These are phyloP conservation scores for Saturnispora zaruensis DNA, from an alignment of 805 yeast genomes.

Conservation along the genomic window DNA sequence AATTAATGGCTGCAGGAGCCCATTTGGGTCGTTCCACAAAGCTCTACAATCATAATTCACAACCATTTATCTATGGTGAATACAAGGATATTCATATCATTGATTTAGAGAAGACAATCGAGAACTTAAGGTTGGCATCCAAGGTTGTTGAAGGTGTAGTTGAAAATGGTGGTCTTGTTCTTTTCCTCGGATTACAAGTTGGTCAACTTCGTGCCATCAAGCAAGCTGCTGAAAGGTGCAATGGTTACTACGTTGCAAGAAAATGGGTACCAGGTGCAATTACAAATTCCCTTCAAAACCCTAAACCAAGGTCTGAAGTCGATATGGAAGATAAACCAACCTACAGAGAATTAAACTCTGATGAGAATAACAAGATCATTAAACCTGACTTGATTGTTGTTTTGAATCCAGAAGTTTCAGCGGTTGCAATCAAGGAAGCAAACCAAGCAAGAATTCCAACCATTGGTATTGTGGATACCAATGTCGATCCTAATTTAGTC, in stretches of 20 bases:
- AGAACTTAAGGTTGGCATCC: constrained; percentile 71
- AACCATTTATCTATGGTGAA: constrained; percentile 79
- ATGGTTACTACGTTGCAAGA: constrained; percentile 72
- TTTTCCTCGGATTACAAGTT: constrained; percentile 76
- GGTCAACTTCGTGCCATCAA: constrained; percentile 70
- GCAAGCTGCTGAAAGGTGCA: constrained; percentile 67
- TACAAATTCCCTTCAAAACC: constrained; percentile 61
- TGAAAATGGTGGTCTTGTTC: constrained; percentile 68
- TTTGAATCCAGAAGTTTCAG: constrained; percentile 81
- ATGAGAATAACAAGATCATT: constrained; percentile 45
- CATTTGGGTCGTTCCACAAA: constrained; percentile 89
- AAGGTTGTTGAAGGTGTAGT: constrained; percentile 77
- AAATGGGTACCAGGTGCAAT: constrained; percentile 95
- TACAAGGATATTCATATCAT: constrained; percentile 88
- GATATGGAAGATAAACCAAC: constrained; percentile 67
- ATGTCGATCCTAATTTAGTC: constrained; percentile 79
- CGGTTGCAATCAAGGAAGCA: constrained; percentile 76
- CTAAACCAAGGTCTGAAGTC: constrained; percentile 63
- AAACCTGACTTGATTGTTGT: constrained; percentile 86
- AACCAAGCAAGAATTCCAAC: constrained; percentile 79
- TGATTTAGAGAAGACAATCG: constrained; percentile 76
- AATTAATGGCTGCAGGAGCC: constrained; percentile 83
- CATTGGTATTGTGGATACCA: constrained; percentile 88
- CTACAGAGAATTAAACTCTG: constrained; percentile 43
- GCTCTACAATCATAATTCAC: constrained; percentile 70